Conservation (phyloP, 768 basidiomycete species). For the Mycena crocata region DNA sequence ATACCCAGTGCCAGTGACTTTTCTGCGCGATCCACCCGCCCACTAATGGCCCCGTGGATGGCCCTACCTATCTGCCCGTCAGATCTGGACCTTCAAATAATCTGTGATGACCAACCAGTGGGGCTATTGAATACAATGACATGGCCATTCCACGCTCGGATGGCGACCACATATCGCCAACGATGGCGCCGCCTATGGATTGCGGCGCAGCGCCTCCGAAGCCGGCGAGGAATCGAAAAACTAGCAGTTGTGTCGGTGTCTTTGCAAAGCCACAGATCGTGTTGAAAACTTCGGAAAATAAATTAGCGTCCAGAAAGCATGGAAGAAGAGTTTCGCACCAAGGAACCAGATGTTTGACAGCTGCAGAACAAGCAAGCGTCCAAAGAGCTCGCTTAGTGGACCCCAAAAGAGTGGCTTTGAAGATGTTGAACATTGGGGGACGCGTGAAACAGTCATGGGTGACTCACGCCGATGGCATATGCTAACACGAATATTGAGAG, state of each 20-base stretch:
- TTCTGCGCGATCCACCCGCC: slow-evolving; percentile 61
- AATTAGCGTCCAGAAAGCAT: not conserved
- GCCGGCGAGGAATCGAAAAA: slow-evolving; percentile 72
- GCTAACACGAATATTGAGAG: slow-evolving; percentile 58
- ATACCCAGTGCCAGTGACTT: slow-evolving; percentile 70
- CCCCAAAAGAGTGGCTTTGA: slow-evolving; percentile 51
- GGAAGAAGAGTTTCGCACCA: slow-evolving; percentile 39
- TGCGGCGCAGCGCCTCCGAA: slow-evolving; percentile 75
- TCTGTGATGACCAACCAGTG: slow-evolving; percentile 41
- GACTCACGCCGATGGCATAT: slow-evolving; percentile 48
- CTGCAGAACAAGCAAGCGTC: slow-evolving; percentile 62
- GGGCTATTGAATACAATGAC: slow-evolving; percentile 65
- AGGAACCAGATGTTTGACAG: slow-evolving; percentile 69
- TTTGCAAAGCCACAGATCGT: slow-evolving; percentile 62
- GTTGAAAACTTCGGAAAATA: slow-evolving; percentile 53
- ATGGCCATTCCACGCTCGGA: slow-evolving; percentile 66
- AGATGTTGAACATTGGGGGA: not conserved
- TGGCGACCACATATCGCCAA: slow-evolving; percentile 64
- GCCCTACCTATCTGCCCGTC: slow-evolving; percentile 46
- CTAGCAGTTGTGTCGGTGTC: slow-evolving; percentile 63
- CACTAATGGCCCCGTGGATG: slow-evolving; percentile 51
- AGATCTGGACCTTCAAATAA: not conserved
- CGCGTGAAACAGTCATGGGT: not conserved
- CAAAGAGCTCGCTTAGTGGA: slow-evolving; percentile 53
- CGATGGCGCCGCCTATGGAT: slow-evolving; percentile 68